phyloP scores from a whole-genome alignment of 2,329 filamentous ascomycete genomes.

The Blastomyces gilchristii region DNA sequence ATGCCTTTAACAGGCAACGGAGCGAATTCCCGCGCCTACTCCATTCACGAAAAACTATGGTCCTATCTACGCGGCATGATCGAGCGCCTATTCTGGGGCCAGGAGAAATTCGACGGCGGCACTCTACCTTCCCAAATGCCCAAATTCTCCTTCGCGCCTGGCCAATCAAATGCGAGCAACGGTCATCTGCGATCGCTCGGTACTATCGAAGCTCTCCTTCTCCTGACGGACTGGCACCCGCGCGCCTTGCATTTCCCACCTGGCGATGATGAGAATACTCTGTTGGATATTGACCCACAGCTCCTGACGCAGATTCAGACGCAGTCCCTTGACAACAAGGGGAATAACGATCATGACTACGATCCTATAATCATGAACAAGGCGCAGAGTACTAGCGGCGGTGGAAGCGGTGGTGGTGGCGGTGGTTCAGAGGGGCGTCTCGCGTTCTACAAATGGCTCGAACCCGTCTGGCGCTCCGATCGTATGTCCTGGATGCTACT shows the following conservation, averaged over 20 bases:
- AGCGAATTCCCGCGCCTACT: constrained; percentile 70
- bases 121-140: constrained; percentile 62
- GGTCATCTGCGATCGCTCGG: constrained; percentile 80
- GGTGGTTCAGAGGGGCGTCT: constrained; percentile 60
- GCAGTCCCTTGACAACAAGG: constrained; percentile 37
- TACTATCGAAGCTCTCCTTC: constrained; percentile 86
- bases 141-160: constrained; percentile 26
- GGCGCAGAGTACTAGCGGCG: constrained; percentile 42
- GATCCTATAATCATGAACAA: constrained; percentile 32
- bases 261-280: constrained; percentile 54
- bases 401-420: constrained; percentile 23
- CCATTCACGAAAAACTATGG: constrained; percentile 94
- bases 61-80: constrained; percentile 91
- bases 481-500: constrained; percentile 98
- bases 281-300: constrained; percentile 61
- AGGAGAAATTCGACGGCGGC: constrained; percentile 86
- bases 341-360: constrained; percentile 26
- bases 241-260: constrained; percentile 86
- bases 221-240: constrained; percentile 95
- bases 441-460: constrained; percentile 83
- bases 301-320: constrained; percentile 54
- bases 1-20: constrained; percentile 69
- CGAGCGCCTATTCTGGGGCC: constrained; percentile 86
- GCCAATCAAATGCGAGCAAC: constrained; percentile 29
- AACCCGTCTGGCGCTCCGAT: constrained; percentile 88